A percentile compares a stretch with the other conserved stretches of the same genome.
Conservation (phyloP, 306 rosid species). For the Fagus crenata region DNA sequence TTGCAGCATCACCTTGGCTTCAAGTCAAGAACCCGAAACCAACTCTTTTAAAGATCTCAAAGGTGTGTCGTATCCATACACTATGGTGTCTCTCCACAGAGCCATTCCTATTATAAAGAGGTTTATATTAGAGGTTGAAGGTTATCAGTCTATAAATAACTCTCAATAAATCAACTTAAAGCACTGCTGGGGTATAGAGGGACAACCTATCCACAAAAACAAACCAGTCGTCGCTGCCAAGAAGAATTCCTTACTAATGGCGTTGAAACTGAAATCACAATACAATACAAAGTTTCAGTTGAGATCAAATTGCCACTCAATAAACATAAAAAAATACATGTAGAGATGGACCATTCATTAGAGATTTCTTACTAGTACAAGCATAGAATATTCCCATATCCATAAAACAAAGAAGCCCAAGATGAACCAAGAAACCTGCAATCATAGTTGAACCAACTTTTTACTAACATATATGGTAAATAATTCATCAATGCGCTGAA, state of each 20-base stretch:
- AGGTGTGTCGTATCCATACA: slow-evolving; percentile 36
- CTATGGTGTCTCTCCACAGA: slow-evolving; percentile 41
- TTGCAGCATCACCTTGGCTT: slow-evolving; percentile 1
- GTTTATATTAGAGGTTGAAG: background rate
- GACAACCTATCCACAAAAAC: slow-evolving; percentile 67
- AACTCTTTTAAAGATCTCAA: slow-evolving; percentile 38
- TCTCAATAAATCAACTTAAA: background rate
- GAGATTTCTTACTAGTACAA: slow-evolving; percentile 58
- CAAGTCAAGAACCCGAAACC: slow-evolving; percentile 29
- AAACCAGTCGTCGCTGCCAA: slow-evolving; percentile 67
- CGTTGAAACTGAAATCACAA: slow-evolving; percentile 54
- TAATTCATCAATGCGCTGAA: background rate
- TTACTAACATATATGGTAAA: background rate
- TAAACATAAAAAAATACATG: slow-evolving; percentile 5
- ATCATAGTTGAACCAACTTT: slow-evolving; percentile 12
- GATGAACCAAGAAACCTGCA: slow-evolving; percentile 80
- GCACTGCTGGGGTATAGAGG: slow-evolving; percentile 13
- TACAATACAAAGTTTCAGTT: slow-evolving; percentile 18
- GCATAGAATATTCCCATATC: slow-evolving; percentile 85
- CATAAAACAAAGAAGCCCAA: slow-evolving; percentile 85
- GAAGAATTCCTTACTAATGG: slow-evolving; percentile 71
- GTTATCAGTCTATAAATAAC: background rate
- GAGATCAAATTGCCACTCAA: slow-evolving; percentile 24
- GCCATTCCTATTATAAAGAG: slow-evolving; percentile 29
- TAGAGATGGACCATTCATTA: slow-evolving; percentile 23